Percentiles rank a stretch among this genome's conserved stretches.
These are phyloP conservation scores for Lasiosphaeris hirsuta DNA, from an alignment of 495 filamentous ascomycete species.

Conservation along the genomic window DNA sequence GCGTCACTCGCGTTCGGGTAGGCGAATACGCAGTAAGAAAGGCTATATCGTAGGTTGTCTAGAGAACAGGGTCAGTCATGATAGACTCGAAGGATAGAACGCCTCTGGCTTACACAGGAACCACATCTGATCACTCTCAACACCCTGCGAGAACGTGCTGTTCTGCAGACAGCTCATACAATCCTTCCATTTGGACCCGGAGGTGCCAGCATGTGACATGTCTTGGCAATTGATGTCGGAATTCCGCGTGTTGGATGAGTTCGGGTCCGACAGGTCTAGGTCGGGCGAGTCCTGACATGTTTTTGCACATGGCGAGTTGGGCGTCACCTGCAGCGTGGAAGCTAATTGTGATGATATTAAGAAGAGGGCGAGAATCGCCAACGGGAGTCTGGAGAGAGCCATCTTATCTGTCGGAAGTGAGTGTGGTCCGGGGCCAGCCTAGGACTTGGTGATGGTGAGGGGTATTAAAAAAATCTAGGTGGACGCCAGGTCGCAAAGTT, in stretches of 20 bases:
- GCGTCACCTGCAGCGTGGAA: slow-evolving; percentile 45
- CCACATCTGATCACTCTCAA: slow-evolving; percentile 49
- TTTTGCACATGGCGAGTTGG: slow-evolving; percentile 49
- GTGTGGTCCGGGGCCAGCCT: slow-evolving; percentile 25
- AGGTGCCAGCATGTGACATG: slow-evolving; percentile 29
- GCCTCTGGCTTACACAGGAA: slow-evolving; percentile 45
- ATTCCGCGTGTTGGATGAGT: slow-evolving; percentile 41
- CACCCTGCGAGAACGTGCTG: slow-evolving; percentile 41
- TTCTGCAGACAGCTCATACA: slow-evolving; percentile 52
- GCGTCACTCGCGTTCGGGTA: slow-evolving; percentile 42
- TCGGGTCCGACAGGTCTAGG: slow-evolving; percentile 42
- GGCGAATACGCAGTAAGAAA: slow-evolving; percentile 44
- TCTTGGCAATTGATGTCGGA: slow-evolving; percentile 48
- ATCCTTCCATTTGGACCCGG: slow-evolving; percentile 43
- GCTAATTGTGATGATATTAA: slow-evolving; percentile 23
- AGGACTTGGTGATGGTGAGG: background rate
- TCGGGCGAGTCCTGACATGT: slow-evolving; percentile 39
- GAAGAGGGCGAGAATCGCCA: slow-evolving; percentile 15
- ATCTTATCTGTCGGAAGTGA: background rate
- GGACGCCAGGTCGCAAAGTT: slow-evolving; percentile 9
- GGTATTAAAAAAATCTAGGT: slow-evolving; percentile 8
- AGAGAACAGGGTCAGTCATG: slow-evolving; percentile 13
- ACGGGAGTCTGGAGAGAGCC: slow-evolving; percentile 2
- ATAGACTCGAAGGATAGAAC: background rate
- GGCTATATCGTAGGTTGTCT: slow-evolving; percentile 48